Percentiles rank a stretch among this genome's conserved stretches.
Evolutionary conservation across 345 rosid genomes (phyloP).

Genomic region (Litchi chinensis): DNA sequence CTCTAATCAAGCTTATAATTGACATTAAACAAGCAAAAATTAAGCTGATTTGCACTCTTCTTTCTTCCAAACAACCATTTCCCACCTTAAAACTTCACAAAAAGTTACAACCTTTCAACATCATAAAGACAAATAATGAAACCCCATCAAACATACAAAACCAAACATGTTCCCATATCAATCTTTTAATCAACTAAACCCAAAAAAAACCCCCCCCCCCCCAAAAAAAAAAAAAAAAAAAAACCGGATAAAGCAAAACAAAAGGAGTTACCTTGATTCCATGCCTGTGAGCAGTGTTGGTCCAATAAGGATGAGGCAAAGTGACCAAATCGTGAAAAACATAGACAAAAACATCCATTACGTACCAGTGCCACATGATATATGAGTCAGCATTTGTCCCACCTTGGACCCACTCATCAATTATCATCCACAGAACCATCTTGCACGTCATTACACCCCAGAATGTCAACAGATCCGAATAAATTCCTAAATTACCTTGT

Average conservation of each 20-base stretch:
- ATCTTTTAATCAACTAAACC: not conserved
- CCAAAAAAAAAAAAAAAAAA: not conserved
- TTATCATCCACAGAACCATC: constrained; percentile 74
- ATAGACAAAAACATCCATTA: constrained; percentile 84
- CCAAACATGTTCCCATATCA: not conserved
- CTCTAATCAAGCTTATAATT: not conserved
- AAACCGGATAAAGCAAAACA: too few species aligned
- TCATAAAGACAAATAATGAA: not conserved
- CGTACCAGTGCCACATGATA: constrained; percentile 86
- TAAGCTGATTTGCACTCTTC: not conserved
- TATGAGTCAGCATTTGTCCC: constrained; percentile 59
- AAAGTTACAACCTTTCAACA: not conserved
- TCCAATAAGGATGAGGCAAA: constrained; percentile 93
- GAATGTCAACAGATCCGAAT: constrained; percentile 26
- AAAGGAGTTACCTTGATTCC: constrained; percentile 69
- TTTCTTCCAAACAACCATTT: not conserved
- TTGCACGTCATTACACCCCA: constrained; percentile 85
- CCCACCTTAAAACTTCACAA: not conserved
- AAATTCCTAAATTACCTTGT: too few species aligned
- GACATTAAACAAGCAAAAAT: not conserved
- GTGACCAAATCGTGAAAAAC: constrained; percentile 75
- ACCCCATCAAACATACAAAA: not conserved
- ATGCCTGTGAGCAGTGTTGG: constrained; percentile 82
- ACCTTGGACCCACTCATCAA: constrained; percentile 72
- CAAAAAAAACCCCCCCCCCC: too few species aligned